These are phyloP conservation scores for Aphanocladium album DNA, from an alignment of 2,329 filamentous ascomycete species.

Conservation along the genomic window DNA sequence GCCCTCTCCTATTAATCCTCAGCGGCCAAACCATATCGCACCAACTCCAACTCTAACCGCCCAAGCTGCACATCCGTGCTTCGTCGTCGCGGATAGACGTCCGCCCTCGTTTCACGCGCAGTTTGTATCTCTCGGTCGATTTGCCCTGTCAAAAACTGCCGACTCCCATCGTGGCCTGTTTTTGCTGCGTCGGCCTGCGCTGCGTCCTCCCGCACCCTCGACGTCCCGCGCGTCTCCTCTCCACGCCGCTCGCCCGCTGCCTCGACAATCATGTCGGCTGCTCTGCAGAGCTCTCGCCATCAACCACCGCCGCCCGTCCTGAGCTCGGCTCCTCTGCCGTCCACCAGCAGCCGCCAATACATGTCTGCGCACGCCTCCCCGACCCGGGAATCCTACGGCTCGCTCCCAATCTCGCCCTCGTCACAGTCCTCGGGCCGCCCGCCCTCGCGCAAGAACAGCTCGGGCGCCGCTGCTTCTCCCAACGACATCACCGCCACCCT, in stretches of 20 bases:
- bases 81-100: slow-evolving; percentile 4
- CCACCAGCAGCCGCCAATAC: slow-evolving; percentile 48
- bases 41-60: slow-evolving; percentile 13
- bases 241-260: neutral
- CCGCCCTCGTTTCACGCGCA: slow-evolving; percentile 3
- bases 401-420: slow-evolving; percentile 21
- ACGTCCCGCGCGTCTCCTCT: neutral
- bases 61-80: slow-evolving; percentile 11
- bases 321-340: slow-evolving; percentile 44
- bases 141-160: neutral
- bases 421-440: slow-evolving; percentile 41
- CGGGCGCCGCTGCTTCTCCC: slow-evolving; percentile 31
- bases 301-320: slow-evolving; percentile 46
- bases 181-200: neutral
- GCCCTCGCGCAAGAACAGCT: slow-evolving; percentile 47
- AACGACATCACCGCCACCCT: slow-evolving; percentile 38
- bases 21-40: slow-evolving; percentile 11
- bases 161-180: neutral
- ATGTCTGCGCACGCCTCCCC: slow-evolving; percentile 47
- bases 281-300: slow-evolving; percentile 55
- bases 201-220: neutral
- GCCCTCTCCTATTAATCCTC: slow-evolving; percentile 14
- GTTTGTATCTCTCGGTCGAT: neutral
- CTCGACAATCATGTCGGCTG: slow-evolving; percentile 54
- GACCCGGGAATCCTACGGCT: slow-evolving; percentile 54